Evolutionary conservation across 2,329 filamentous ascomycete genomes (phyloP).

Genomic region (Sporothrix schenckii): DNA sequence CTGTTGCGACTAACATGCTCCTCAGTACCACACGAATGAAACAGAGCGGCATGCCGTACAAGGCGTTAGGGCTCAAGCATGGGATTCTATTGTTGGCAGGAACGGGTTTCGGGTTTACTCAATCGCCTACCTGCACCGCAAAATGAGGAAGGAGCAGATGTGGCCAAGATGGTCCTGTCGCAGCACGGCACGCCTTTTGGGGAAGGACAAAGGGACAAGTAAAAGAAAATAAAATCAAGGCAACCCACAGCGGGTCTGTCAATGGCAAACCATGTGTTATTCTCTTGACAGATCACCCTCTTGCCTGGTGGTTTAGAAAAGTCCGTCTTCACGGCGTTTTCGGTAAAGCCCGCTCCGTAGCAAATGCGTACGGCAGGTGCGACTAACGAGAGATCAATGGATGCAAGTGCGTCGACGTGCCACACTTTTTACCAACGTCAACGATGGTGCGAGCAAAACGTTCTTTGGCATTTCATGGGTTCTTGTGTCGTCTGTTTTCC

Average conservation of each 20-base stretch:
- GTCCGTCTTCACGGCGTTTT: slow-evolving; percentile 5
- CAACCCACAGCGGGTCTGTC: not conserved
- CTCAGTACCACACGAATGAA: not conserved
- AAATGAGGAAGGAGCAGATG: too few species aligned
- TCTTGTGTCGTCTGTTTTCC: not conserved
- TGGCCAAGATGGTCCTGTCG: not conserved
- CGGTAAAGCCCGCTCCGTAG: not conserved
- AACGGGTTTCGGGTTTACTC: slow-evolving; percentile 7
- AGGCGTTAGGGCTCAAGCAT: too few species aligned
- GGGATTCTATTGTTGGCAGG: not conserved
- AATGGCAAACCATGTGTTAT: not conserved
- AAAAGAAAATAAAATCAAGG: not conserved
- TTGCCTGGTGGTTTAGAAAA: not conserved
- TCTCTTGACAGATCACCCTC: not conserved
- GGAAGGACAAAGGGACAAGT: not conserved
- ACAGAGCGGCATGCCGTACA: not conserved
- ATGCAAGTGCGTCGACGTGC: not conserved
- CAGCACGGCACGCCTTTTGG: not conserved
- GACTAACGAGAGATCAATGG: not conserved
- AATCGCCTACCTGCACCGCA: too few species aligned
- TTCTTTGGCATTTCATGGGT: not conserved
- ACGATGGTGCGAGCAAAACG: not conserved
- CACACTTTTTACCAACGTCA: not conserved
- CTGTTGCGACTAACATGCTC: not conserved
- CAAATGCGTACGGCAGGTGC: not conserved